Percentiles rank a stretch among this genome's conserved stretches.
phyloP scores from a whole-genome alignment of 768 basidiomycete genomes.

The Lactarius indigo region DNA sequence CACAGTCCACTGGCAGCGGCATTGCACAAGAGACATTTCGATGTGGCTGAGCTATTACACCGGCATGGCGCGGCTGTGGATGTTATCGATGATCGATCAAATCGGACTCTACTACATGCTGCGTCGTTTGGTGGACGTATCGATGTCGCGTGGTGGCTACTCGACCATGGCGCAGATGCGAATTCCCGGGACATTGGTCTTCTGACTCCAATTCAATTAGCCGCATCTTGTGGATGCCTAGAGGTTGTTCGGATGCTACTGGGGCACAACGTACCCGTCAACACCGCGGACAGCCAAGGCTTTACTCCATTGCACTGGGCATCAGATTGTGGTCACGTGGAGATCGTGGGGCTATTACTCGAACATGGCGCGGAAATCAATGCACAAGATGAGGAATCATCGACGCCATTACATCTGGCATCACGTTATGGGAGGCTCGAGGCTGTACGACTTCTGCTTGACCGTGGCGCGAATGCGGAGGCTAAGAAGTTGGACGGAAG shows the following conservation, averaged over 20 bases:
- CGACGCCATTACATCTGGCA: too few species aligned
- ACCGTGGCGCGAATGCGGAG: too few species aligned
- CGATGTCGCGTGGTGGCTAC: not conserved
- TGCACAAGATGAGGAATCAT: too few species aligned
- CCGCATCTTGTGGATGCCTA: not conserved
- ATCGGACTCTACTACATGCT: not conserved
- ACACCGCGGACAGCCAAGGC: too few species aligned
- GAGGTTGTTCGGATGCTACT: not conserved
- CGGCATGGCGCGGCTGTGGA: not conserved
- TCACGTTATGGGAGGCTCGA: too few species aligned
- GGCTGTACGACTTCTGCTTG: too few species aligned
- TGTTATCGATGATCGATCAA: not conserved
- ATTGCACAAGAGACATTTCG: not conserved
- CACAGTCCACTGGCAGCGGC: not conserved
- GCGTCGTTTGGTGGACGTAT: not conserved
- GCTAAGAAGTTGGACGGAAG: too few species aligned
- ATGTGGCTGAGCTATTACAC: not conserved
- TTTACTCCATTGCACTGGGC: too few species aligned
- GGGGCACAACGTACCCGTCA: too few species aligned
- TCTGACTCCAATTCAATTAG: not conserved
- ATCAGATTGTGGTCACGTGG: too few species aligned
- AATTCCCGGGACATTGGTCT: not conserved
- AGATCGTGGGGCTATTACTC: too few species aligned
- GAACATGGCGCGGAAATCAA: too few species aligned
- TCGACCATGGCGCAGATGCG: not conserved